Evolutionary conservation across 257 asterid species (phyloP).

Genomic region (Solanum pinnatisectum): DNA sequence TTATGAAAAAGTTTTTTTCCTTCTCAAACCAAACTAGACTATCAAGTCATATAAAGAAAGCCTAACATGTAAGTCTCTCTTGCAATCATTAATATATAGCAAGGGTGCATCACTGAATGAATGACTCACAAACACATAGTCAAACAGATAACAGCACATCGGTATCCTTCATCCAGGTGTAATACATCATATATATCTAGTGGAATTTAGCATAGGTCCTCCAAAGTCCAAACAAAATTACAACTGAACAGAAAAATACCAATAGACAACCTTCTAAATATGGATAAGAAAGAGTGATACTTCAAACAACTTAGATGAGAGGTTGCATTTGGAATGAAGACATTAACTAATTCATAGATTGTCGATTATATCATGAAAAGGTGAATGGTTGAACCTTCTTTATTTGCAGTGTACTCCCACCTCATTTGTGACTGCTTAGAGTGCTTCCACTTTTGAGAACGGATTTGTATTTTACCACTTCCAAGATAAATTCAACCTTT

Average conservation of each 20-base stretch:
- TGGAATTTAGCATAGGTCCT: neutral
- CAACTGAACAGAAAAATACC: neutral
- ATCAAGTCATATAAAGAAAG: neutral
- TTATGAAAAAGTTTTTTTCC: neutral
- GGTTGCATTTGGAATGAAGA: neutral
- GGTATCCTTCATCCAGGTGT: neutral
- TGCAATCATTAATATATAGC: neutral
- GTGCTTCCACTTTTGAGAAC: neutral
- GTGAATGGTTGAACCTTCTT: neutral
- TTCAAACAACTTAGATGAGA: neutral
- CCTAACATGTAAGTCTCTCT: neutral
- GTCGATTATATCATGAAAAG: neutral
- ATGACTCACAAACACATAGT: neutral
- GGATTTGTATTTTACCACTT: neutral
- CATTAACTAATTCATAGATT: neutral
- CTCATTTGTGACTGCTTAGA: neutral
- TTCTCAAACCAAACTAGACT: neutral
- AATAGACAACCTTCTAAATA: neutral
- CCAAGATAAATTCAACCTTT: neutral
- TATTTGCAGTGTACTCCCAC: neutral
- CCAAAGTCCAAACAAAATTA: neutral
- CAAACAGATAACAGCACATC: neutral
- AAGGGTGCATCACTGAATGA: neutral
- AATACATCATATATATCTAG: neutral
- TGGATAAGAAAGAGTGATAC: neutral